Percentiles rank a stretch among this genome's conserved stretches.
Conservation (phyloP, 129 eudicot genomes). For the Ambrosia trifida region DNA sequence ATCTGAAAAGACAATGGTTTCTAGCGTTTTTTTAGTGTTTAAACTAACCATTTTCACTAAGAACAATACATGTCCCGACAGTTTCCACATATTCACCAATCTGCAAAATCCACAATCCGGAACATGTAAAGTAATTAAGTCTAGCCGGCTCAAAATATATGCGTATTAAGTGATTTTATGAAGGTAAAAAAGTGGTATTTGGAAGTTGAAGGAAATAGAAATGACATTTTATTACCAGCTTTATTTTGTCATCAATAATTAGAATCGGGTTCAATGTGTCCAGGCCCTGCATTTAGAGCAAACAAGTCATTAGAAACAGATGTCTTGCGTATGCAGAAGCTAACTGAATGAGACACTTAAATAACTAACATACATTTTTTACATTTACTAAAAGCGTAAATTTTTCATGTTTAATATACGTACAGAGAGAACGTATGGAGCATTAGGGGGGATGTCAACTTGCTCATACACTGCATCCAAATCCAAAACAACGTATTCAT, state of each 20-base stretch:
- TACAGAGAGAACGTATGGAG: slow-evolving; percentile 75
- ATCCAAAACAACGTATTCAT: slow-evolving; percentile 64
- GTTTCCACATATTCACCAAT: slow-evolving; percentile 86
- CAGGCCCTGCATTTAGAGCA: slow-evolving; percentile 64
- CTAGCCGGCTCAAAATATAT: not conserved
- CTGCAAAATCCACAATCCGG: slow-evolving; percentile 36
- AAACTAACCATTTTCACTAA: slow-evolving; percentile 70
- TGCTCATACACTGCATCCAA: slow-evolving; percentile 52
- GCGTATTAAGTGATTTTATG: slow-evolving; percentile 6
- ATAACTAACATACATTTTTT: not conserved
- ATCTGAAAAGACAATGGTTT: slow-evolving; percentile 6
- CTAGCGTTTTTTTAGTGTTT: not conserved
- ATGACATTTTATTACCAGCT: slow-evolving; percentile 56
- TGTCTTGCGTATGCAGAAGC: not conserved
- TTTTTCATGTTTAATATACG: slow-evolving; percentile 9
- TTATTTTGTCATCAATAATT: slow-evolving; percentile 66
- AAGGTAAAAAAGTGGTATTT: not conserved
- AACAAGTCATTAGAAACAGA: not conserved
- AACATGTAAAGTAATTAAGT: slow-evolving; percentile 3
- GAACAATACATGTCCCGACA: slow-evolving; percentile 72
- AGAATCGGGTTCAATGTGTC: slow-evolving; percentile 84
- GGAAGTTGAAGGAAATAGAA: slow-evolving; percentile 12
- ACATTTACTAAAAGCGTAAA: not conserved
- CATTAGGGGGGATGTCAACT: slow-evolving; percentile 60
- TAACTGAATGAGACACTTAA: not conserved